These are phyloP conservation scores for Carex kokanica DNA, from an alignment of 176 grass and related monocot species.

Conservation along the genomic window DNA sequence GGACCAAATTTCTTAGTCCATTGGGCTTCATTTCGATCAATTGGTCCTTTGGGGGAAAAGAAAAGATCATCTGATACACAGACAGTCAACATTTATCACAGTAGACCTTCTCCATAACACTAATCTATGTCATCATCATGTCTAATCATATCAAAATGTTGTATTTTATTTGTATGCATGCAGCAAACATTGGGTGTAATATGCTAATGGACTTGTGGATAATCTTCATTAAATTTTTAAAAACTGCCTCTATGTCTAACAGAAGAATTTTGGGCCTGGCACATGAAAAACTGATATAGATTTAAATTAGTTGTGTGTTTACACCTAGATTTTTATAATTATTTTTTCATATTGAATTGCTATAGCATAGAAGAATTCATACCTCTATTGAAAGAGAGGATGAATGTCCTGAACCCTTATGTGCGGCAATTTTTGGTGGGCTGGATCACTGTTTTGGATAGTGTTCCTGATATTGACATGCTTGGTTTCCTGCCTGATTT, in stretches of 20 bases:
- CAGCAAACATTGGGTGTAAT: not conserved
- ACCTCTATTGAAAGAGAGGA: constrained; percentile 95
- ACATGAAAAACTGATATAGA: not conserved
- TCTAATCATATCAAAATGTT: not conserved
- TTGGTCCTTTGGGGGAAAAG: not conserved
- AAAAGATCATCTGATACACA: not conserved
- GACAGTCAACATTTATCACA: not conserved
- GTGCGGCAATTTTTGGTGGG: constrained; percentile 98
- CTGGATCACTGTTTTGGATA: constrained; percentile 98
- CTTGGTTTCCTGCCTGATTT: constrained; percentile 99
- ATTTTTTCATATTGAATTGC: constrained; percentile 21
- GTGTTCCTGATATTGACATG: constrained; percentile 99
- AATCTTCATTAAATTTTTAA: constrained; percentile 25
- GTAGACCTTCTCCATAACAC: not conserved
- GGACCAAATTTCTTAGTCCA: not conserved
- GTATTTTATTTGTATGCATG: not conserved
- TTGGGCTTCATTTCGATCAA: not conserved
- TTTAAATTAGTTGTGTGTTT: constrained; percentile 18
- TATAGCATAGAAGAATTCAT: constrained; percentile 99
- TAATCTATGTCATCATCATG: not conserved
- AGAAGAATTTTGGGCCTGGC: not conserved
- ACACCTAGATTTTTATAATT: constrained; percentile 7
- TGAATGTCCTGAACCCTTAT: constrained; percentile 98
- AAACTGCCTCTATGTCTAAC: not conserved
- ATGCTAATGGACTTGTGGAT: constrained; percentile 30